Base-by-base conservation (phyloP, 2,329 filamentous ascomycete genomes). In the Ploettnerulaceae sp. region DNA sequence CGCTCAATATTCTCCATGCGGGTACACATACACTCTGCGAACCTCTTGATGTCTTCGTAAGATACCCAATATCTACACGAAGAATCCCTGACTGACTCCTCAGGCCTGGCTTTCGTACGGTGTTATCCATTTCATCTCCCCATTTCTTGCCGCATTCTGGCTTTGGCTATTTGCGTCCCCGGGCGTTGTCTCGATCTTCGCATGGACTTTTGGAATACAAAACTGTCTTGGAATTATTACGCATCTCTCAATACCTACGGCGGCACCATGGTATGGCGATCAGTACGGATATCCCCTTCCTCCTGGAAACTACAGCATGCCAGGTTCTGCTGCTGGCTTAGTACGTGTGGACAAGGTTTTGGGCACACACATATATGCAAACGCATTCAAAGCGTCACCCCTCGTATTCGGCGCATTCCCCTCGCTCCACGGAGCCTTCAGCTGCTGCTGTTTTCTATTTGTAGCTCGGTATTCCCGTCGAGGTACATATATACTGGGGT, bases 231-330 rank as follows among this genome's bases (percentile, higher is more conserved):
- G 89, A 43, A 89, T 95, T 49, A 80, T 85, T 21, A 89, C 93
- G 52, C 89, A 95, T 70, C 76, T 95, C 41, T 68, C 88, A 51
- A 91, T 96, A 67, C 90, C 90, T 1, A 95, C 89, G 70, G 91
- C 90, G 21, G 88, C 90, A 15, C 90, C 90, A 0, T 96, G 90
- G 90, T 96, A 96, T 62, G 90, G 95, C 72, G 91, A 91, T 67
- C 77, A 86, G 59, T 88, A 95, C 66, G 90, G 90, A 7, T 60
- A 60, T 56, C 59, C 59, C 28, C 72, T 96, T 34, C 87, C 88
- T 24, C 89, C 89, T 1, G 90, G 90, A 40, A 88, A 90, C 59
- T 96, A 96, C 69, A 87, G 84, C 45, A 95, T 96, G 76, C 76
- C 79, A 33, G 90, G 90, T 36, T 90, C 88, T 37, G 89, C 90